phyloP scores from a whole-genome alignment of 805 yeast species.

The Cyberlindnera mississippiensis region DNA sequence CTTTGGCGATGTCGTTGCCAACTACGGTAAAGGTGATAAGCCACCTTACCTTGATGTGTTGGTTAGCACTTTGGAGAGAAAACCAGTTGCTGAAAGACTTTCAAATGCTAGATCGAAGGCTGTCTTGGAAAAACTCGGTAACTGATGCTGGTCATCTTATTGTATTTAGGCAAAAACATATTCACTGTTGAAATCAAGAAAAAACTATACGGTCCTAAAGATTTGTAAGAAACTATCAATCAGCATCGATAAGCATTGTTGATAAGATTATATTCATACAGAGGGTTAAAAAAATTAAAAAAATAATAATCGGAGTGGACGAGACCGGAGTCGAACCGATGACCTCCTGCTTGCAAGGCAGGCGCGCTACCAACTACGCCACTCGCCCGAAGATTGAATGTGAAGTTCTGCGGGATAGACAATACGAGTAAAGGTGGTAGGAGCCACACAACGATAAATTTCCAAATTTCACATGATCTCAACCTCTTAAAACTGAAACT shows the following conservation, averaged over 20 bases:
- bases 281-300: neutral
- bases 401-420: too few relatives aligned
- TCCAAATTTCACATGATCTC: too few relatives aligned
- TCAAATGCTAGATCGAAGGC: slow-evolving; percentile 31
- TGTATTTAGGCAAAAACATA: neutral
- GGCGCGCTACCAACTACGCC: slow-evolving; percentile 63
- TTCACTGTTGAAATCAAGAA: too few relatives aligned
- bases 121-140: slow-evolving; percentile 30
- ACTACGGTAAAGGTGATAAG: slow-evolving; percentile 44
- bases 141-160: slow-evolving; percentile 7
- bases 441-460: too few relatives aligned
- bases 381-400: slow-evolving; percentile 40
- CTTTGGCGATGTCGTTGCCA: slow-evolving; percentile 51
- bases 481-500: too few relatives aligned
- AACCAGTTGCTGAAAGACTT: slow-evolving; percentile 34
- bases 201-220: too few relatives aligned
- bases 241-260: too few relatives aligned
- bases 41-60: slow-evolving; percentile 47
- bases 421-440: too few relatives aligned
- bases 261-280: too few relatives aligned
- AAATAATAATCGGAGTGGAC: slow-evolving; percentile 34
- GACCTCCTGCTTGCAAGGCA: slow-evolving; percentile 61
- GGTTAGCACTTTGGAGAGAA: slow-evolving; percentile 36
- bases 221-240: too few relatives aligned
- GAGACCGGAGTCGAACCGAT: slow-evolving; percentile 59